Percentiles rank a stretch among this genome's conserved stretches.
phyloP scores from a whole-genome alignment of 208 protist species.

The Naegleria gruberi region DNA sequence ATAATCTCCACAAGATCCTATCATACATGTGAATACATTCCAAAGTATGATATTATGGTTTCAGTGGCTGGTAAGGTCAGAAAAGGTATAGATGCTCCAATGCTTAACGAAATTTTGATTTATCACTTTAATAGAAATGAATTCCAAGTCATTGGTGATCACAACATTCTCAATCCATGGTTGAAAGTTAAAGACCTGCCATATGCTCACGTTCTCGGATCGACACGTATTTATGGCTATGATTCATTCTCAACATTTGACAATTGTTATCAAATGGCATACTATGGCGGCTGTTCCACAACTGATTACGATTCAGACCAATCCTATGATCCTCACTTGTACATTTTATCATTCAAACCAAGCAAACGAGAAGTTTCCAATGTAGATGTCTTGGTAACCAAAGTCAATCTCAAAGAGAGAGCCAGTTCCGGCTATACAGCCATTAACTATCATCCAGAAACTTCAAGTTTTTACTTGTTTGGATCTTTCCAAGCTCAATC shows the following conservation, averaged over 20 bases:
- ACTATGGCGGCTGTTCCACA: background rate
- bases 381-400: background rate
- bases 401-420: background rate
- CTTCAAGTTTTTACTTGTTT: background rate
- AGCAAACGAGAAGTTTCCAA: background rate
- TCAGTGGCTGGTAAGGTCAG: background rate
- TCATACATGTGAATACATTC: background rate
- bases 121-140: background rate
- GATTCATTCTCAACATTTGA: background rate
- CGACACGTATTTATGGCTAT: background rate
- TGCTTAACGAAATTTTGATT: background rate
- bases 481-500: background rate
- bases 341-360: background rate
- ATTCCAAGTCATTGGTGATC: background rate
- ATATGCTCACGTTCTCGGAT: background rate
- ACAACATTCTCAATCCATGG: background rate
- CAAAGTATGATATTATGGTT: background rate
- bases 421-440: background rate
- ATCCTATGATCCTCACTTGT: background rate
- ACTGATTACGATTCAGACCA: background rate
- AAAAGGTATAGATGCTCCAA: background rate
- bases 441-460: background rate
- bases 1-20: background rate
- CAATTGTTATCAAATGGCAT: background rate
- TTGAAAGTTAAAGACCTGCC: background rate